Percentiles rank a stretch among this genome's conserved stretches.
Evolutionary conservation across 2,329 filamentous ascomycete genomes (phyloP).

Genomic region (Polychaeton citri): DNA sequence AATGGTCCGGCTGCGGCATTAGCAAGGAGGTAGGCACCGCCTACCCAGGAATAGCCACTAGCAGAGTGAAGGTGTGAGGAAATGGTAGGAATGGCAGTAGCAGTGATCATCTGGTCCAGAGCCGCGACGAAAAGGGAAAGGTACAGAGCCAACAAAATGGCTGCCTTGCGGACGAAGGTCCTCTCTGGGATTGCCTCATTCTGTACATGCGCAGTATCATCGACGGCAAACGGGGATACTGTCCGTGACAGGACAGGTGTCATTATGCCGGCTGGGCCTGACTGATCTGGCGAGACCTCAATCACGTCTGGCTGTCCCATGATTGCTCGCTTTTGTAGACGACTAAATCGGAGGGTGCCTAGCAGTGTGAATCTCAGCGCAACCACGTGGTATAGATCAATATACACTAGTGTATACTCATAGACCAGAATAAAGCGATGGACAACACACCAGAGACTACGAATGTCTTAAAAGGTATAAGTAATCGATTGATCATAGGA

Average conservation of each 20-base stretch:
- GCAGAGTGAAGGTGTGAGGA: slow-evolving; percentile 50
- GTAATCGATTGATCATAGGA: no score
- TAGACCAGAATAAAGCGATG: no score
- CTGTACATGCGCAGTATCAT: not conserved
- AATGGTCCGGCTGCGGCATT: slow-evolving; percentile 54
- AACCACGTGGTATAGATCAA: no score
- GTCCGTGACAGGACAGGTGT: not conserved
- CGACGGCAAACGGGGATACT: not conserved
- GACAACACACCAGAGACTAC: no score
- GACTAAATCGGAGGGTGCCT: no score
- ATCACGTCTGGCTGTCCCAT: no score
- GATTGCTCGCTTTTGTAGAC: no score
- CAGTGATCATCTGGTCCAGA: slow-evolving; percentile 43
- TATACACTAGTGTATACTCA: no score
- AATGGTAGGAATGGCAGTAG: slow-evolving; percentile 55
- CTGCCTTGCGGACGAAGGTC: not conserved
- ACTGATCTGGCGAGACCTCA: no score
- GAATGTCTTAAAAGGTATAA: no score
- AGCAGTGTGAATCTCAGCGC: no score
- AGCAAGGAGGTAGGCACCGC: slow-evolving; percentile 57
- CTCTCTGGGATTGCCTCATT: not conserved
- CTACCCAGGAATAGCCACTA: slow-evolving; percentile 73
- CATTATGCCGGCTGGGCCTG: no score
- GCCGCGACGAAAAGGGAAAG: slow-evolving; percentile 29
- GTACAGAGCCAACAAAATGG: not conserved